phyloP scores from a whole-genome alignment of 805 yeast genomes.

The Saccharomycopsis capsularis region DNA sequence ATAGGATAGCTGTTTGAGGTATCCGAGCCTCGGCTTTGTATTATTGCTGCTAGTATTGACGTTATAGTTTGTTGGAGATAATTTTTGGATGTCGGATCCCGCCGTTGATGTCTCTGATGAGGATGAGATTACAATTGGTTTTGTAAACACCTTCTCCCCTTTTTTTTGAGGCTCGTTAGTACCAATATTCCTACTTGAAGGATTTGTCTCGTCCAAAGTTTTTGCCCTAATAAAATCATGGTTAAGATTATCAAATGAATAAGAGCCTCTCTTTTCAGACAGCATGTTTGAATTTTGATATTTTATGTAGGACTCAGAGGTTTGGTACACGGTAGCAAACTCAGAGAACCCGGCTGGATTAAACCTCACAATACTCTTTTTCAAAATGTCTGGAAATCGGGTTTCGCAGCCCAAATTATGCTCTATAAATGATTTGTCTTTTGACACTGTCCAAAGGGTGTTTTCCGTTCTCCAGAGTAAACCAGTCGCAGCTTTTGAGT shows the following conservation, averaged over 20 bases:
- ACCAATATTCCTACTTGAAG: neutral
- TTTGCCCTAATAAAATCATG: neutral
- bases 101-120: slow-evolving; percentile 1
- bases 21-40: neutral
- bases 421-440: slow-evolving; percentile 33
- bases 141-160: neutral
- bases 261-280: neutral
- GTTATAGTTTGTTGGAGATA: neutral
- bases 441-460: slow-evolving; percentile 33
- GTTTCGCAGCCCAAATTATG: slow-evolving; percentile 28
- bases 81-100: neutral
- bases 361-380: slow-evolving; percentile 10
- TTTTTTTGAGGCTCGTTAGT: neutral
- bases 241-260: neutral
- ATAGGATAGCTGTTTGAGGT: neutral
- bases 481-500: slow-evolving; percentile 31
- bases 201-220: neutral
- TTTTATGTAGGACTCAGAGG: slow-evolving; percentile 8
- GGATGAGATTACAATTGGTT: neutral
- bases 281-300: neutral
- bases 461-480: slow-evolving; percentile 39
- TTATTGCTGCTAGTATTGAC: no score
- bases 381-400: slow-evolving; percentile 2
- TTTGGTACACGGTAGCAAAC: slow-evolving; percentile 14
- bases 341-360: slow-evolving; percentile 12